phyloP scores from a whole-genome alignment of 192 early-diverging fungal species.

The Gonapodya prolifera region DNA sequence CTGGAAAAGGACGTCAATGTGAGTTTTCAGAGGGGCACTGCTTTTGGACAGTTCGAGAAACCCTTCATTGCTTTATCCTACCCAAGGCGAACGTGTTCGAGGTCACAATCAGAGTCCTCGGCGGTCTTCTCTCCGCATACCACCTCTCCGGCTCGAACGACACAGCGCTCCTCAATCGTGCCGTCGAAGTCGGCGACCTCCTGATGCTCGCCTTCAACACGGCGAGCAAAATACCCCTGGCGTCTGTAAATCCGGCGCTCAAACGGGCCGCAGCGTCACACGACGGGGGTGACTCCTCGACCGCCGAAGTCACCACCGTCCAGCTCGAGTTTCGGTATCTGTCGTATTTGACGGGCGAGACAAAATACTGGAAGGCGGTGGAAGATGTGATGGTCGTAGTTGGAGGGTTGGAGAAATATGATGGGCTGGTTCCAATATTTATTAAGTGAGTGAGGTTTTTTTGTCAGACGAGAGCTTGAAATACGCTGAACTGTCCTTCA shows the following conservation, averaged over 20 bases:
- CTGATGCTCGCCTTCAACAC: constrained; percentile 58
- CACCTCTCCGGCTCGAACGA: constrained; percentile 52
- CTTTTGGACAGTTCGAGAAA: not conserved
- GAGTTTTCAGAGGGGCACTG: constrained; percentile 23
- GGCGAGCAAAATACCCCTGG: constrained; percentile 49
- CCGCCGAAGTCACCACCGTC: constrained; percentile 69
- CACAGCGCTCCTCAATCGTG: constrained; percentile 49
- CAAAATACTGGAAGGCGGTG: constrained; percentile 57
- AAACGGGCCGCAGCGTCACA: constrained; percentile 34
- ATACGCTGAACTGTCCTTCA: not conserved
- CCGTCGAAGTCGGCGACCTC: constrained; percentile 60
- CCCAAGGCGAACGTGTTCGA: constrained; percentile 54
- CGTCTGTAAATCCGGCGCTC: constrained; percentile 39
- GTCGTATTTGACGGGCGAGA: constrained; percentile 55
- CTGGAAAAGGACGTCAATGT: constrained; percentile 57
- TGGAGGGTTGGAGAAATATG: constrained; percentile 29
- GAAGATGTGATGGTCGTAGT: constrained; percentile 48
- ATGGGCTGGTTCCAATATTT: constrained; percentile 68
- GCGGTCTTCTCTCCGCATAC: constrained; percentile 69
- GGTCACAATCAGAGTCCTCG: constrained; percentile 74
- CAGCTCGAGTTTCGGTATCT: constrained; percentile 84
- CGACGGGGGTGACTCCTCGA: constrained; percentile 36
- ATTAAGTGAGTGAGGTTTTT: constrained; percentile 28
- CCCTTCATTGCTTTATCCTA: not conserved
- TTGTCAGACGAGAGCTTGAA: not conserved